Base-by-base conservation (phyloP, 2,329 filamentous ascomycete genomes). In the Raffaelea ambrosiae region DNA sequence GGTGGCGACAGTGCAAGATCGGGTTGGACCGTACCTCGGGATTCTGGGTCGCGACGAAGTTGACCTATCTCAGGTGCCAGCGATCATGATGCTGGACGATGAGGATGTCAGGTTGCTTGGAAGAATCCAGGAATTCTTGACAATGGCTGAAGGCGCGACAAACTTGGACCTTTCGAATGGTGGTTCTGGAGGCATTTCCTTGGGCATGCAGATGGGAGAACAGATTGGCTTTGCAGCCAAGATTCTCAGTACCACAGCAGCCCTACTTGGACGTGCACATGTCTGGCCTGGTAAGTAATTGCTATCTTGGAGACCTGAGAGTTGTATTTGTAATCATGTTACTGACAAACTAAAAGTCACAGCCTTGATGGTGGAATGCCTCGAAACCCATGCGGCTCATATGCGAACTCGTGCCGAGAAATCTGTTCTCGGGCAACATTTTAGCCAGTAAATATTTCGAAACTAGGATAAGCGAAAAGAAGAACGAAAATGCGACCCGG, bases 1-100 rank as follows among this genome's bases (percentile, higher is more conserved):
- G 91, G 79, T 93, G 38, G 86, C 87, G 5, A 93, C 89, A 1
- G 79, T 97, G 3, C 93, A 98, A 63, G 90, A 96, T 59, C 84
- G 93, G 9, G 86, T 96, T n/a, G 91, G 91, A 0, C 81, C 82
- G 4, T 95, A 93, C 58, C 66, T 97, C 5, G 91, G 91, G 4
- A 81, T 96, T 5, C 75, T 97, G 2, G 91, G 91, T 13, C 83
- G 85, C 50, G 86, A 95, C 53, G 77, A 85, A 0, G 79, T 93
- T 31, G 88, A 96, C 57, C 75, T 88, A 45, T 72, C 74, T 1
- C 83, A 90, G 55, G 86, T 95, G 8, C 88, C 89, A 3, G 88
- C 84, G 2, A 85, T 95, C 48, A 88, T 96, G 80, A 76, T 96
- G 4, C 73, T 97, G 1, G 90, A 96, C 59, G 87, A 93, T 18